Conservation (phyloP, 805 yeast genomes). For the Suhomyces xylopsoci region DNA sequence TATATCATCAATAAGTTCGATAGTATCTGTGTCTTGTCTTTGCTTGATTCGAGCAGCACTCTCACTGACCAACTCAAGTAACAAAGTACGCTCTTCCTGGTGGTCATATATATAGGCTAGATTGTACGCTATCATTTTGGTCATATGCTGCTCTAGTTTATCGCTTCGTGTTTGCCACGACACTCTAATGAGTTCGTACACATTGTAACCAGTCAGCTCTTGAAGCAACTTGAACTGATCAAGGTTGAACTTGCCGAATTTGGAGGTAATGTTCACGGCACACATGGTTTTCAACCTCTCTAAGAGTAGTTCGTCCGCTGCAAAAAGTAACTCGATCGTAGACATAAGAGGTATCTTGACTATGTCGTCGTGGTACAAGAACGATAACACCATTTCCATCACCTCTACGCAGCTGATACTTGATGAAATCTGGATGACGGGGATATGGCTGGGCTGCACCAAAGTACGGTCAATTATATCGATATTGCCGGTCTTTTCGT, state of each 20-base stretch:
- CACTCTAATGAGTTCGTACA: conserved; percentile 57
- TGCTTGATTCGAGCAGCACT: conserved; percentile 54
- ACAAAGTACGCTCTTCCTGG: conserved; percentile 26
- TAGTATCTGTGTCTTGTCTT: conserved; percentile 74
- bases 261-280: conserved; percentile 45
- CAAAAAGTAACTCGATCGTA: conserved; percentile 54
- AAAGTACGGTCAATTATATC: conserved; percentile 16
- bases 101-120: conserved; percentile 32
- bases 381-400: conserved; percentile 51
- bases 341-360: conserved; percentile 43
- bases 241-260: conserved; percentile 16
- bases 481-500: conserved; percentile 9
- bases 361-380: conserved; percentile 59
- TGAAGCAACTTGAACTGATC: conserved; percentile 18
- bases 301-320: conserved; percentile 57
- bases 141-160: conserved; percentile 61
- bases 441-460: conserved; percentile 13
- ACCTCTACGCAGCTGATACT: conserved; percentile 21
- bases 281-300: conserved; percentile 68
- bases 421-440: conserved; percentile 28
- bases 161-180: conserved; percentile 69
- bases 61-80: conserved; percentile 27
- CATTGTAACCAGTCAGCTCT: conserved; percentile 29
- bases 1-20: conserved; percentile 76
- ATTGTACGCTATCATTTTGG: conserved; percentile 54